Conservation (phyloP, 83 land plant species). For the Thuja plicata region DNA sequence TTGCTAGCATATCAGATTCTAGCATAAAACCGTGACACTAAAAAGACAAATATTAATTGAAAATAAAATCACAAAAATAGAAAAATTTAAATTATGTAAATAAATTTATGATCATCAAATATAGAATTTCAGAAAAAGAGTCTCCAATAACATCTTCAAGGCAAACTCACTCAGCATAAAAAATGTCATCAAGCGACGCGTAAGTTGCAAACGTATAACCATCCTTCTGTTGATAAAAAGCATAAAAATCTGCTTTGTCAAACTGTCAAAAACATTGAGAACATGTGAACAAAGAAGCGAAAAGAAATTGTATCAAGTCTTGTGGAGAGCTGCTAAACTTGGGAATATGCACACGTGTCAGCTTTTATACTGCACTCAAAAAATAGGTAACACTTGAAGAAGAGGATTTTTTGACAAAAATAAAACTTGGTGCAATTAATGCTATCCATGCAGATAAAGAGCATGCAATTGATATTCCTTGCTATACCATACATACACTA, state of each 20-base stretch:
- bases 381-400: not conserved
- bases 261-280: not conserved
- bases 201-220: no score
- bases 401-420: not conserved
- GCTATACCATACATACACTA: not conserved
- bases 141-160: not conserved
- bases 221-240: no score
- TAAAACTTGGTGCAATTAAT: not conserved
- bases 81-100: not conserved
- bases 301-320: not conserved
- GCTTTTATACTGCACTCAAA: not conserved
- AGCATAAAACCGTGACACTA: not conserved
- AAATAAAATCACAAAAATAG: not conserved
- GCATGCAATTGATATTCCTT: constrained; percentile 1
- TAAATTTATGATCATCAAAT: no score
- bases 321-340: not conserved
- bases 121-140: not conserved
- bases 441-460: not conserved
- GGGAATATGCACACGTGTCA: not conserved
- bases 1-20: not conserved
- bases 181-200: no score
- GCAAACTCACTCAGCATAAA: no score
- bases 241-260: not conserved
- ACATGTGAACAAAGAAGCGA: not conserved
- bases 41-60: not conserved